Conservation (phyloP, 2,329 filamentous ascomycete genomes). For the Bipolaris victoriae region DNA sequence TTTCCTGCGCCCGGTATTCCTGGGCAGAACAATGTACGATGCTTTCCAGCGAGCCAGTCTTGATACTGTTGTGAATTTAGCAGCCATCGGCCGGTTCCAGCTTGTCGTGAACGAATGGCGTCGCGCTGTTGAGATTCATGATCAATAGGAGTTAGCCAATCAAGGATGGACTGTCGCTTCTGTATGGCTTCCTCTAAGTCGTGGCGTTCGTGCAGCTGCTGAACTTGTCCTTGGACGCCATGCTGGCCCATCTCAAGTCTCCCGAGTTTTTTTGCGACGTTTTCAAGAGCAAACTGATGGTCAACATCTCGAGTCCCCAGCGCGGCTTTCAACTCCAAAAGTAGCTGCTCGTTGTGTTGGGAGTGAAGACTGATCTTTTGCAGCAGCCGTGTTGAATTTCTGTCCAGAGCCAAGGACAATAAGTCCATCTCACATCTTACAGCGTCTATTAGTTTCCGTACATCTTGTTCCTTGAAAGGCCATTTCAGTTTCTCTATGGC, state of each 20-base stretch:
- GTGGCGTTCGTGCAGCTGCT: not conserved
- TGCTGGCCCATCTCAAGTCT: not conserved
- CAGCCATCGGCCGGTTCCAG: conserved; percentile 32
- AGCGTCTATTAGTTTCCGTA: too few species aligned
- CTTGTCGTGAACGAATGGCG: conserved; percentile 15
- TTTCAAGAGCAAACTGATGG: not conserved
- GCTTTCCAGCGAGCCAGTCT: conserved; percentile 18
- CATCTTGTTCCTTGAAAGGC: too few species aligned
- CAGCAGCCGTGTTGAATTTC: too few species aligned
- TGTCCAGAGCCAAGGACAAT: too few species aligned
- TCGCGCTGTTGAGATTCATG: conserved; percentile 24
- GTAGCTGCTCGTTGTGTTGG: conserved; percentile 1
- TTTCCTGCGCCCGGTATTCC: conserved; percentile 39
- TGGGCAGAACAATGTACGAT: conserved; percentile 29
- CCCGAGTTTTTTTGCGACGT: not conserved
- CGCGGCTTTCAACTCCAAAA: not conserved
- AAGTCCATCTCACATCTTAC: too few species aligned
- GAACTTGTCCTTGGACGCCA: not conserved
- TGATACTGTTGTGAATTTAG: conserved; percentile 14
- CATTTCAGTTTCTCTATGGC: conserved; percentile 8
- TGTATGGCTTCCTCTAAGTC: not conserved
- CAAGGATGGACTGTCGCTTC: conserved; percentile 13
- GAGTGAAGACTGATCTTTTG: too few species aligned
- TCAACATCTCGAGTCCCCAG: not conserved
- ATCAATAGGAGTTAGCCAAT: conserved; percentile 19